Evolutionary conservation across 345 rosid genomes (phyloP).

Genomic region (Arabis hirsuta): DNA sequence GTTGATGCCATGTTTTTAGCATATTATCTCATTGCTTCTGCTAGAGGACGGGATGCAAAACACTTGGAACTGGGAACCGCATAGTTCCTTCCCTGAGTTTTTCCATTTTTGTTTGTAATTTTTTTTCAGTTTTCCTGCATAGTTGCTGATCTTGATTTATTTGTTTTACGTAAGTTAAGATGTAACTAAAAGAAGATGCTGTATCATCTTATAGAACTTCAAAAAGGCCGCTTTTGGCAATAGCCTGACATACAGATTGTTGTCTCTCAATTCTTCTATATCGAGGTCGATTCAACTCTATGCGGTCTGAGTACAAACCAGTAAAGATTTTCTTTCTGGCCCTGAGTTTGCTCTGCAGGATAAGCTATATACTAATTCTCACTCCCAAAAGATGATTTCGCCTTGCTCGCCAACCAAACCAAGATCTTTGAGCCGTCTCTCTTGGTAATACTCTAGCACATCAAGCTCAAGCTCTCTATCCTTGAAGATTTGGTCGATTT

Average conservation of each 20-base stretch:
- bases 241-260: constrained; percentile 38
- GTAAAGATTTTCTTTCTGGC: constrained; percentile 9
- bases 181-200: constrained; percentile 45
- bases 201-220: constrained; percentile 39
- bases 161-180: constrained; percentile 42
- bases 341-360: constrained; percentile 36
- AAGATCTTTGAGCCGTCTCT: constrained; percentile 84
- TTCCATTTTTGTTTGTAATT: constrained; percentile 41
- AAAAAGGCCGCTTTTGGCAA: constrained; percentile 33
- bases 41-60: constrained; percentile 38
- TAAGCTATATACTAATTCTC: constrained; percentile 31
- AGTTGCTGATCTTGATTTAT: constrained; percentile 43
- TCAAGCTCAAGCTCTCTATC: constrained; percentile 70
- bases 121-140: constrained; percentile 39
- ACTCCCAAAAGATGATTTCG: constrained; percentile 96
- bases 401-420: constrained; percentile 97
- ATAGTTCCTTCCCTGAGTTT: constrained; percentile 32
- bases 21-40: constrained; percentile 28
- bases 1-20: constrained; percentile 35
- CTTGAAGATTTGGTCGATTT: constrained; percentile 65
- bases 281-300: constrained; percentile 20
- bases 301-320: constrained; percentile 24
- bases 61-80: constrained; percentile 33
- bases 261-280: constrained; percentile 8
- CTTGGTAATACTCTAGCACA: constrained; percentile 85